These are phyloP conservation scores for Fusarium paranaense DNA, from an alignment of 2,329 filamentous ascomycete genomes.

Conservation along the genomic window DNA sequence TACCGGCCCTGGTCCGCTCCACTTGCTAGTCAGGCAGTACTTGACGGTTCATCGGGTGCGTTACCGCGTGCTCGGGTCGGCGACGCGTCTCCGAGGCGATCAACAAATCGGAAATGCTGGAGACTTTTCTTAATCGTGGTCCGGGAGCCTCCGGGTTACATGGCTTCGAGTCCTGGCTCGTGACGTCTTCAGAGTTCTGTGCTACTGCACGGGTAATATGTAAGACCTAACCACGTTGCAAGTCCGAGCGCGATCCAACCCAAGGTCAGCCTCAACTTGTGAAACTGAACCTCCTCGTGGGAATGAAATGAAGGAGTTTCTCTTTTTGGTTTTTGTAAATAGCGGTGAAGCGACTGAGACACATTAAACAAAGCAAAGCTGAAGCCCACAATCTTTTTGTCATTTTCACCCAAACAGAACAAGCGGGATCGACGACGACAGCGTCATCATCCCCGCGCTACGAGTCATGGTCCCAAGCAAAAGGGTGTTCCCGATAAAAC, in stretches of 20 bases:
- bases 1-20: neutral
- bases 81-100: neutral
- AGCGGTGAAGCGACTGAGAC: neutral
- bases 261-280: neutral
- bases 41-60: neutral
- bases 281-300: neutral
- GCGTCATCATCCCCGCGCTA: neutral
- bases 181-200: neutral
- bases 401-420: neutral
- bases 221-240: neutral
- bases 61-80: neutral
- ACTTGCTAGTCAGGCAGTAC: neutral
- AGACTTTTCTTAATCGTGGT: neutral
- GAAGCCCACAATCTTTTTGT: neutral
- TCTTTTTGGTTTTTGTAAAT: neutral
- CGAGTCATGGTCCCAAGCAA: neutral
- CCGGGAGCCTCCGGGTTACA: neutral
- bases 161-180: neutral
- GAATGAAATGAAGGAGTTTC: neutral
- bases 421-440: neutral
- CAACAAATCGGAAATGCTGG: neutral
- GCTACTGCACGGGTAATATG: neutral
- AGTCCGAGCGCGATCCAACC: neutral
- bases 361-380: neutral
- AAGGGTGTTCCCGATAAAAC: neutral